Evolutionary conservation across 495 filamentous ascomycete genomes (phyloP).

Genomic region (Venustampulla echinocandica): DNA sequence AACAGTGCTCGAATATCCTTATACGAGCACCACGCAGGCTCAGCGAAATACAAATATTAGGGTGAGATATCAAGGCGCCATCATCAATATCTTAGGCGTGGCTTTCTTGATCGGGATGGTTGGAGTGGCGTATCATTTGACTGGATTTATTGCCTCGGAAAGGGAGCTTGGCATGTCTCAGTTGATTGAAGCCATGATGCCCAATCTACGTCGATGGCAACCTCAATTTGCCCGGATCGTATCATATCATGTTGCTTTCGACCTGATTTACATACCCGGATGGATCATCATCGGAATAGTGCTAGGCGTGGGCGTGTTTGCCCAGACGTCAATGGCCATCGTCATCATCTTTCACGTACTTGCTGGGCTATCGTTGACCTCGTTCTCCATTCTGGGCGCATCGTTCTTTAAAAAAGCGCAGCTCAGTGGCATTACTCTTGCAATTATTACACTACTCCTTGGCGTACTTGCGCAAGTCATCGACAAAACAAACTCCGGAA

Average conservation of each 20-base stretch:
- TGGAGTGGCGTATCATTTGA: constrained; percentile 63
- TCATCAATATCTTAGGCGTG: constrained; percentile 60
- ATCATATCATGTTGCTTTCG: constrained; percentile 60
- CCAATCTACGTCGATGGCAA: constrained; percentile 53
- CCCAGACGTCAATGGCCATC: constrained; percentile 42
- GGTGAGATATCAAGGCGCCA: constrained; percentile 53
- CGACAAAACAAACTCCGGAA: constrained; percentile 33
- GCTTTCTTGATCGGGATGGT: constrained; percentile 61
- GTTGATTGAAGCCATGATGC: constrained; percentile 76
- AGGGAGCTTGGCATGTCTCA: constrained; percentile 72
- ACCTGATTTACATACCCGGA: constrained; percentile 55
- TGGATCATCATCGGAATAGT: constrained; percentile 63
- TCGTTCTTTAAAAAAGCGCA: constrained; percentile 72
- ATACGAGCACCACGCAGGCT: constrained; percentile 56
- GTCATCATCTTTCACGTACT: constrained; percentile 58
- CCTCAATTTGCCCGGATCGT: constrained; percentile 58
- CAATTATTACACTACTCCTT: constrained; percentile 55
- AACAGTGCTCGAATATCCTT: constrained; percentile 58
- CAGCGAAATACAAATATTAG: constrained; percentile 54
- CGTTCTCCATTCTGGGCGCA: constrained; percentile 60
- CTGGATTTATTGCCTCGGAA: constrained; percentile 68
- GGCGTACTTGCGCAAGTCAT: constrained; percentile 62
- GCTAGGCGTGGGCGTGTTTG: constrained; percentile 52
- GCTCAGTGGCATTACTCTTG: constrained; percentile 61
- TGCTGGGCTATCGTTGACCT: constrained; percentile 53